Base-by-base conservation (phyloP, 306 rosid genomes). In the Vicia faba region DNA sequence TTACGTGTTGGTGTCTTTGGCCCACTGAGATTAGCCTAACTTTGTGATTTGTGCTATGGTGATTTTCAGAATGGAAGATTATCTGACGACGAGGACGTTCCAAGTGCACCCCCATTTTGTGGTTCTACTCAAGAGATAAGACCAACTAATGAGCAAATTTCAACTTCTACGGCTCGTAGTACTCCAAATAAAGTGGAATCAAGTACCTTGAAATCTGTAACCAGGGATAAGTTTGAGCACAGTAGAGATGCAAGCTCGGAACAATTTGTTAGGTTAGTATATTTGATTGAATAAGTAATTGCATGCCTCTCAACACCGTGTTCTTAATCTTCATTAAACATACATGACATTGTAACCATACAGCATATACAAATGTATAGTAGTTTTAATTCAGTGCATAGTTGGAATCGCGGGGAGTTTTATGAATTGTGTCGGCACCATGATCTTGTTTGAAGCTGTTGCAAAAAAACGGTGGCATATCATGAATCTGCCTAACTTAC, bases 51-150 rank as follows among this genome's bases (percentile, higher is more conserved):
- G 31, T 75, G 53, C 76, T 61, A 66, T 44, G 71, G 66, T 64
- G 80, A 76, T 69, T 28, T 14, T 19, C 81, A 78, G 84, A 73
- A 66, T 57, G 87, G 76, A 63, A 84, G 78, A 71, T 69, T 86
- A 45, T 79, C 89, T 10, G 96, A 90, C 43, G 95, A 89, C 11
- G 96, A 86, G 2, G 85, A 73, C 0, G 35, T 85, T 85, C 88
- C 97, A 13, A 95, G 92, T 80, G 99, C 99, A 51, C 99, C 99
- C 49, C 99, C 97, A 0, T 79, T 91, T 75, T 62, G 67, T 68
- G 84, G 83, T 75, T 76, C 83, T 33, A 38, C 77, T 61, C 87
- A 68, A 56, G 99, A 88, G 79, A 84, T 90, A 69, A 81, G 76
- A 75, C 84, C 49, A 80, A 65, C 67, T 6, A 35, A 71, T n/a